phyloP scores from a whole-genome alignment of 306 rosid genomes.

The Crataegus laevigata region DNA sequence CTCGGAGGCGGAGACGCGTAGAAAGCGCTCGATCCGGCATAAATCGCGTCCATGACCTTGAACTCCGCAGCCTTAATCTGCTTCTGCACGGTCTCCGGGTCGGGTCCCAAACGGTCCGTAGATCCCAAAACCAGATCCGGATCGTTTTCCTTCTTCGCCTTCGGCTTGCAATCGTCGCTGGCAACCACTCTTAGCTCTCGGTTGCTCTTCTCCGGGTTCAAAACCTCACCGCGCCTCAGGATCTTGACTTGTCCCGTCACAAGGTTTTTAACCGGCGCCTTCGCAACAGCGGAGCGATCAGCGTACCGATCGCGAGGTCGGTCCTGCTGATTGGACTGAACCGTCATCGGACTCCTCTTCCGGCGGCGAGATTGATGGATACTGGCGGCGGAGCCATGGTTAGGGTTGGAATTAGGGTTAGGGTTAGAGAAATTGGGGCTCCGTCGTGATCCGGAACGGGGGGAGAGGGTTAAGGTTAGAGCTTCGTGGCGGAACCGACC shows the following conservation, averaged over 20 bases:
- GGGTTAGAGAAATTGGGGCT: constrained; percentile 13
- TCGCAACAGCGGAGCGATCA: constrained; percentile 19
- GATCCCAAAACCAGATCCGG: constrained; percentile 47
- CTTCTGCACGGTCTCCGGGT: constrained; percentile 47
- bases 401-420: not conserved
- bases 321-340: constrained; percentile 5
- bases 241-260: constrained; percentile 70
- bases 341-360: constrained; percentile 35
- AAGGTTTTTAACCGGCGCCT: constrained; percentile 17
- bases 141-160: constrained; percentile 2
- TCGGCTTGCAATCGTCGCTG: constrained; percentile 2
- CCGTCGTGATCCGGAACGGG: constrained; percentile 4
- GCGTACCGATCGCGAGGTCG: constrained; percentile 8
- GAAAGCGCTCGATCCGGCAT: constrained; percentile 47
- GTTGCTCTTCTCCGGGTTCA: constrained; percentile 10
- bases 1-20: constrained; percentile 69
- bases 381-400: not conserved
- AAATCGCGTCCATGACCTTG: constrained; percentile 33
- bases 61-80: constrained; percentile 48
- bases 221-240: constrained; percentile 68
- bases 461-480: constrained; percentile 5
- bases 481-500: constrained; percentile 32
- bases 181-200: not conserved
- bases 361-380: constrained; percentile 37
- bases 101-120: constrained; percentile 64